phyloP scores from a whole-genome alignment of 768 basidiomycete genomes.

The Boletus rubescentipes region DNA sequence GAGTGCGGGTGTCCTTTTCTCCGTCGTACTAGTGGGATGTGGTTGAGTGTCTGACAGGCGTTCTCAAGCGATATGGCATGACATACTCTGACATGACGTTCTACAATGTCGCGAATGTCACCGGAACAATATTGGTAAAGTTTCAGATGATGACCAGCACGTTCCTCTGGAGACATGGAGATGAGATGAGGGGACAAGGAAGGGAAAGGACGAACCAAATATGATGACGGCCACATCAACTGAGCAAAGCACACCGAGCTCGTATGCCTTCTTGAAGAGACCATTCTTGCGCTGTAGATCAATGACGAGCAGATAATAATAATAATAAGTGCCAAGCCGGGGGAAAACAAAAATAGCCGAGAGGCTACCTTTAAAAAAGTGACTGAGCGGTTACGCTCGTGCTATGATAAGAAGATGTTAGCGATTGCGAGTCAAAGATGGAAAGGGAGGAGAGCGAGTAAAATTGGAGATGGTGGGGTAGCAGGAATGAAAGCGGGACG shows the following conservation, averaged over 20 bases:
- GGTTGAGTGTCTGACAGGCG: slow-evolving; percentile 1
- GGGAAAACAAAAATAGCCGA: slow-evolving; percentile 60
- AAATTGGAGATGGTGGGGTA: slow-evolving; percentile 30
- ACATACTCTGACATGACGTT: slow-evolving; percentile 58
- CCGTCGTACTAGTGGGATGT: slow-evolving; percentile 43
- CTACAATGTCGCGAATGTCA: slow-evolving; percentile 68
- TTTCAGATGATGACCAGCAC: slow-evolving; percentile 76
- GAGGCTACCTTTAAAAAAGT: slow-evolving; percentile 81
- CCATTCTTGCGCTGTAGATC: slow-evolving; percentile 75
- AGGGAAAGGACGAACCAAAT: slow-evolving; percentile 54
- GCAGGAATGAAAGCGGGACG: slow-evolving; percentile 32
- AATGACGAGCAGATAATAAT: slow-evolving; percentile 19
- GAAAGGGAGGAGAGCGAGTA: slow-evolving; percentile 25
- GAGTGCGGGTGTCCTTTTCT: slow-evolving; percentile 48
- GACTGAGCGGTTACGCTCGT: slow-evolving; percentile 88
- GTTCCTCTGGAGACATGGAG: slow-evolving; percentile 54
- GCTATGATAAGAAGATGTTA: slow-evolving; percentile 56
- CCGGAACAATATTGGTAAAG: slow-evolving; percentile 79
- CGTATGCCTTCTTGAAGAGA: slow-evolving; percentile 89
- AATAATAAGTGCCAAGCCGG: slow-evolving; percentile 40
- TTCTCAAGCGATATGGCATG: slow-evolving; percentile 3
- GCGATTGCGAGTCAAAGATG: slow-evolving; percentile 33
- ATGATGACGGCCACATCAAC: slow-evolving; percentile 89
- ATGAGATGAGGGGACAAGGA: background rate
- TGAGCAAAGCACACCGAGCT: slow-evolving; percentile 86